phyloP scores from a whole-genome alignment of 2,329 filamentous ascomycete species.

The Fusarium armeniacum region DNA sequence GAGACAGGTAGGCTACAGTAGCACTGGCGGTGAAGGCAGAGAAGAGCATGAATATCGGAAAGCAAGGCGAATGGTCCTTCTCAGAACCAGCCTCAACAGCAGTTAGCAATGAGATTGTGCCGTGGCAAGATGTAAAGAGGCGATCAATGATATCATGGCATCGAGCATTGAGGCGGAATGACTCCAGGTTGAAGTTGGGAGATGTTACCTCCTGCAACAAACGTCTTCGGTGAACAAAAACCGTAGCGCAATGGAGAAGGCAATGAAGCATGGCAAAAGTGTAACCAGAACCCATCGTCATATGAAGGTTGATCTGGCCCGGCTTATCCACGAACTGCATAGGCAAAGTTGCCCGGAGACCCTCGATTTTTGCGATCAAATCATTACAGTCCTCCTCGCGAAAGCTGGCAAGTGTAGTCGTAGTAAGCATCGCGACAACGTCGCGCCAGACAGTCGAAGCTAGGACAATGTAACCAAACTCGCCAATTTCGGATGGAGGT shows the following conservation, averaged over 20 bases:
- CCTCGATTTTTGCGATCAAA: slow-evolving; percentile 68
- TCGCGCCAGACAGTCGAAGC: slow-evolving; percentile 73
- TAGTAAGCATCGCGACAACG: slow-evolving; percentile 72
- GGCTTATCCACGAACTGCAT: slow-evolving; percentile 73
- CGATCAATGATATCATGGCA: slow-evolving; percentile 68
- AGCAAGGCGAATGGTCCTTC: slow-evolving; percentile 71
- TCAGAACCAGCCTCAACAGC: slow-evolving; percentile 69
- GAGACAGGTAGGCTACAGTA: slow-evolving; percentile 72
- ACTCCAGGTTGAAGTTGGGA: slow-evolving; percentile 66
- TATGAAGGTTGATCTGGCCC: slow-evolving; percentile 72
- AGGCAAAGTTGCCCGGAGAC: slow-evolving; percentile 67
- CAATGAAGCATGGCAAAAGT: slow-evolving; percentile 75
- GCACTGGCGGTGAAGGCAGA: slow-evolving; percentile 72
- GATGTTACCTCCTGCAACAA: slow-evolving; percentile 70
- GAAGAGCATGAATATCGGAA: slow-evolving; percentile 75
- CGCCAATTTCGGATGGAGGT: slow-evolving; percentile 66
- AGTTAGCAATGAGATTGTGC: slow-evolving; percentile 68
- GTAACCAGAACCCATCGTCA: slow-evolving; percentile 74
- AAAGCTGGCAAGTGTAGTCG: slow-evolving; percentile 65
- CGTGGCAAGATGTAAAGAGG: slow-evolving; percentile 71
- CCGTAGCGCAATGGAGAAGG: slow-evolving; percentile 71
- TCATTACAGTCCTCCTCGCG: slow-evolving; percentile 66
- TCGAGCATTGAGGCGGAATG: slow-evolving; percentile 65
- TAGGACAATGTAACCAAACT: slow-evolving; percentile 73
- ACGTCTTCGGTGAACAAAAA: slow-evolving; percentile 72